These are phyloP conservation scores for Capsicum rhomboideum DNA, from an alignment of 257 asterid species.

Conservation along the genomic window DNA sequence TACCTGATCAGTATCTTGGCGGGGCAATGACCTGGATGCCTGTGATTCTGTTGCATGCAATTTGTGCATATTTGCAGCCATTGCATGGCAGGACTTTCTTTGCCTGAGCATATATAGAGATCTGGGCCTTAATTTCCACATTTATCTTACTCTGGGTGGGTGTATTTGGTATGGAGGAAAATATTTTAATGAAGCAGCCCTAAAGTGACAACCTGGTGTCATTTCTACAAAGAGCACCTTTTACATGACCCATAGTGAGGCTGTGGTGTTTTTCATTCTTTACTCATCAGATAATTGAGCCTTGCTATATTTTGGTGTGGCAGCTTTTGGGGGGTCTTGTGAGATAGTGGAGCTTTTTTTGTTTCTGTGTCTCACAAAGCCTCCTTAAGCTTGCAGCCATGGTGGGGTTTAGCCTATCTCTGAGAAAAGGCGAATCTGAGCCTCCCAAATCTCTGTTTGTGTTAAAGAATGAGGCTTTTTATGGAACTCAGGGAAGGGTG, in stretches of 20 bases:
- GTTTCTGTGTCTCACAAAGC: conserved; percentile 6
- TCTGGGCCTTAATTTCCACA: not conserved
- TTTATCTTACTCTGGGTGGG: not conserved
- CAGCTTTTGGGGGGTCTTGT: not conserved
- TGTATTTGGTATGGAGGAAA: not conserved
- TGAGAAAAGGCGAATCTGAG: not conserved
- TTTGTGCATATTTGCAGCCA: not conserved
- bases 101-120: not conserved
- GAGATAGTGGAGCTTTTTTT: not conserved
- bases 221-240: not conserved
- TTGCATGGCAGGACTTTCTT: not conserved
- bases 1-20: not conserved
- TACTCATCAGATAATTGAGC: not conserved
- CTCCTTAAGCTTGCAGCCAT: not conserved
- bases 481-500: not conserved
- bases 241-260: not conserved
- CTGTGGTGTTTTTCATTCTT: not conserved
- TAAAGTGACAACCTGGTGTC: not conserved
- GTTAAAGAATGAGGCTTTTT: conserved; percentile 10
- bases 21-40: not conserved
- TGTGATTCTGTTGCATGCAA: not conserved
- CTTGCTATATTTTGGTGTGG: not conserved
- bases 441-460: not conserved
- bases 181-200: not conserved
- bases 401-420: not conserved